Evolutionary conservation across 805 yeast genomes (phyloP).

Genomic region (Yamadazyma sp.): DNA sequence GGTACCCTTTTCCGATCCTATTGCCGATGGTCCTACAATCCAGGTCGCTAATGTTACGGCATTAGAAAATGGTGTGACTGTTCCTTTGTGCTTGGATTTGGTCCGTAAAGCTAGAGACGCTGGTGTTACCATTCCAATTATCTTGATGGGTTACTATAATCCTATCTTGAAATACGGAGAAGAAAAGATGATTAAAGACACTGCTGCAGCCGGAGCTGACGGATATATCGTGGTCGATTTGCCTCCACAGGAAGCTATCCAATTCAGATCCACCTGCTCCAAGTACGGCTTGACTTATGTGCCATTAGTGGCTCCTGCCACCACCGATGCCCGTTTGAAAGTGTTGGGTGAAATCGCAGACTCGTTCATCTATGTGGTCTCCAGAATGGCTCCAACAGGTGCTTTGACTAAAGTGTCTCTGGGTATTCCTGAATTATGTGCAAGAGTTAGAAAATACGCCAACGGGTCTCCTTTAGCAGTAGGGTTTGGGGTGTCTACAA

Average conservation of each 20-base stretch:
- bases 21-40: conserved; percentile 98
- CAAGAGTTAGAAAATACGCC: conserved; percentile 73
- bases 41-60: conserved; percentile 87
- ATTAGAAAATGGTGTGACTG: conserved; percentile 77
- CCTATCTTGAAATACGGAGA: conserved; percentile 92
- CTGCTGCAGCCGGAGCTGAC: conserved; percentile 88
- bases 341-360: conserved; percentile 84
- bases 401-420: conserved; percentile 64
- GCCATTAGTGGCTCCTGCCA: conserved; percentile 96
- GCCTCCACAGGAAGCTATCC: conserved; percentile 96
- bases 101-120: conserved; percentile 72
- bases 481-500: conserved; percentile 94
- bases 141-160: conserved; percentile 97
- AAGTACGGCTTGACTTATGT: conserved; percentile 74
- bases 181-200: conserved; percentile 70
- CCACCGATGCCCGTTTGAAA: conserved; percentile 84
- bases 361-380: conserved; percentile 93
- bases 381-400: conserved; percentile 98
- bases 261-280: conserved; percentile 73
- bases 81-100: conserved; percentile 64
- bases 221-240: conserved; percentile 94
- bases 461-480: conserved; percentile 79
- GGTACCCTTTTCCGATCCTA: conserved; percentile 95
- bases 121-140: conserved; percentile 86
- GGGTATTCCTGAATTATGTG: conserved; percentile 66